Evolutionary conservation across 225 moss, liverwort and hornwort genomes (phyloP).

Genomic region (Antitrichia curtipendula): DNA sequence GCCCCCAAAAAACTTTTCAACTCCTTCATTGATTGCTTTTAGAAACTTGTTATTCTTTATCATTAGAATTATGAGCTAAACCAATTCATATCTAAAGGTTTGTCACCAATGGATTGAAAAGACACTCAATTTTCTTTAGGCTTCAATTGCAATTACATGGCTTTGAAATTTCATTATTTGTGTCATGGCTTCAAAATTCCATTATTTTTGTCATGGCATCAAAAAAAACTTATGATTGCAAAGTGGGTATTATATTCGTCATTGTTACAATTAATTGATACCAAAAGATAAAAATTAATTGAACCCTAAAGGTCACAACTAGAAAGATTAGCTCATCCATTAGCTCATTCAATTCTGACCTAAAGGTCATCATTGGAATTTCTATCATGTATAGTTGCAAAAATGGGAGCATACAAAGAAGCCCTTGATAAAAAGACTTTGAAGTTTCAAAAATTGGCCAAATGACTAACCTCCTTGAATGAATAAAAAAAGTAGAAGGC

Average conservation of each 20-base stretch:
- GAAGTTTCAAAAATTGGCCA: not conserved
- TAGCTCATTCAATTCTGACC: too few species aligned
- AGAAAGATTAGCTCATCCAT: too few species aligned
- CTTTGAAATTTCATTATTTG: not conserved
- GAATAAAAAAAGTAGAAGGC: not conserved
- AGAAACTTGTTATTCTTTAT: not conserved
- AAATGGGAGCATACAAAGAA: not conserved
- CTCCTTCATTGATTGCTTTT: not conserved
- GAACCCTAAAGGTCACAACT: not conserved
- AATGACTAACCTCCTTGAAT: too few species aligned
- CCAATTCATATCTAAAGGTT: not conserved
- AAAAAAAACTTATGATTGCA: not conserved
- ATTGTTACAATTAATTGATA: not conserved
- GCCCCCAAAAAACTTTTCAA: not conserved
- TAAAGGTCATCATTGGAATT: too few species aligned
- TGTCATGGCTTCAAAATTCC: not conserved
- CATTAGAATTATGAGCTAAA: not conserved
- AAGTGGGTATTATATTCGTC: not conserved
- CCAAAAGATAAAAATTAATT: not conserved
- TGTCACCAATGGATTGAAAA: not conserved
- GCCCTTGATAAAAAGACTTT: not conserved
- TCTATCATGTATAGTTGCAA: not conserved
- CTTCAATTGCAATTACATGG: not conserved
- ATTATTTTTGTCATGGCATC: fast-evolving
- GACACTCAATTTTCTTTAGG: not conserved